Conservation (phyloP, 148 eudicot species). For the Spergularia bocconei region DNA sequence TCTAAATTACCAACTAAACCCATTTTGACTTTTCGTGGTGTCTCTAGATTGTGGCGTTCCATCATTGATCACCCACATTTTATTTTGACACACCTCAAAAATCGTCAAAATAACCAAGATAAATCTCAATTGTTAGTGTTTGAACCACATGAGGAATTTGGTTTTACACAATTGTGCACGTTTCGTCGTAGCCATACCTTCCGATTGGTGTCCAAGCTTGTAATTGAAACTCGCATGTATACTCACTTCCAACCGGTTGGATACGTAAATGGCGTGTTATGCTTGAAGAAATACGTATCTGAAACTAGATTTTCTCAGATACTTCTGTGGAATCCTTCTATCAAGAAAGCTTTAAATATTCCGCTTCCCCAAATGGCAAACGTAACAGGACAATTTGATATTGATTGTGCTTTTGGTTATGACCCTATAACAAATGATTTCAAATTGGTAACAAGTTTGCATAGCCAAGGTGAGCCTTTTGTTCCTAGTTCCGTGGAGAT, state of each 20-base stretch:
- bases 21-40: constrained; percentile 7
- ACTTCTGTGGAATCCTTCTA: constrained; percentile 23
- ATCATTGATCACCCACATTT: constrained; percentile 15
- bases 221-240: background rate
- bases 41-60: constrained; percentile 15
- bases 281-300: background rate
- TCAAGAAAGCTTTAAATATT: constrained; percentile 9
- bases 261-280: constrained; percentile 11
- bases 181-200: constrained; percentile 12
- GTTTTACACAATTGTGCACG: background rate
- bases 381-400: background rate
- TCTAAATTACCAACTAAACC: constrained; percentile 10
- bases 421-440: constrained; percentile 14
- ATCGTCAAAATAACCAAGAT: constrained; percentile 1
- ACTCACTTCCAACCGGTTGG: constrained; percentile 8
- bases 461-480: background rate
- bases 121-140: background rate
- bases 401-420: constrained; percentile 24
- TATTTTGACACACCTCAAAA: background rate
- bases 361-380: background rate
- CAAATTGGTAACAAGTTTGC: constrained; percentile 19
- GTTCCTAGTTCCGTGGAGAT: constrained; percentile 6
- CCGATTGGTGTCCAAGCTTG: background rate
- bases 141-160: background rate
- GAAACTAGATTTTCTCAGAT: background rate